Evolutionary conservation across 2,329 filamentous ascomycete genomes (phyloP).

Genomic region (Pseudopithomyces maydicus): DNA sequence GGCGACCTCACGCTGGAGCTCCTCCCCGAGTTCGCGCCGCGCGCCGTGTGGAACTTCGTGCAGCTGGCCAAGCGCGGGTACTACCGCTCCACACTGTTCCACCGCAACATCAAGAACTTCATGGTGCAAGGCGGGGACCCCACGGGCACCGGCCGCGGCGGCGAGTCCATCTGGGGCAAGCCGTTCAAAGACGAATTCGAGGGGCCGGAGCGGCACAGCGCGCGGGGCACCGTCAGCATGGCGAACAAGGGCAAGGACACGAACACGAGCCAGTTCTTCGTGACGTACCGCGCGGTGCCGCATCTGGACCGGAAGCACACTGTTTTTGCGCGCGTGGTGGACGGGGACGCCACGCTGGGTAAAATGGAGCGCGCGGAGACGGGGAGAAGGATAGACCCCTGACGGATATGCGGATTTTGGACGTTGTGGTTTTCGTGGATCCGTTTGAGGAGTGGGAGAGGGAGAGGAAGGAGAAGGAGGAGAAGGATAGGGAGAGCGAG

Average conservation of each 20-base stretch:
- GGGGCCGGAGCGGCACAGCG: constrained; percentile 81
- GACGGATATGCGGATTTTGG: constrained; percentile 78
- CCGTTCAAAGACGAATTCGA: constrained; percentile 95
- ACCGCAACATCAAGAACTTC: constrained; percentile 92
- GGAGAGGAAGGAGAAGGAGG: constrained; percentile 59
- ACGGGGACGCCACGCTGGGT: constrained; percentile 73
- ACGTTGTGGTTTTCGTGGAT: constrained; percentile 86
- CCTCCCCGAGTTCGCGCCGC: constrained; percentile 87
- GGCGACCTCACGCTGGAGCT: constrained; percentile 89
- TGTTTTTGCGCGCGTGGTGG: constrained; percentile 88
- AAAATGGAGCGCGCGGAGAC: constrained; percentile 78
- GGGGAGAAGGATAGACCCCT: constrained; percentile 77
- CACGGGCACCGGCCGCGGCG: constrained; percentile 88
- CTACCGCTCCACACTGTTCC: constrained; percentile 83
- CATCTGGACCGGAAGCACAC: constrained; percentile 96
- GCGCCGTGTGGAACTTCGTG: constrained; percentile 96
- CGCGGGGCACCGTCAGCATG: constrained; percentile 84
- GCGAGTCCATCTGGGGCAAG: constrained; percentile 89
- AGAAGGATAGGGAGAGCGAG: constrained; percentile 67
- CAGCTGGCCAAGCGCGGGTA: constrained; percentile 87
- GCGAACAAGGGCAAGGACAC: constrained; percentile 99
- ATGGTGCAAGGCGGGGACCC: constrained; percentile 99
- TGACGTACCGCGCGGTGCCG: constrained; percentile 81
- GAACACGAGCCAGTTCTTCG: constrained; percentile 94
- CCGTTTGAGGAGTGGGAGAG: constrained; percentile 93